Percentiles rank a stretch among this genome's conserved stretches.
phyloP scores from a whole-genome alignment of 345 rosid genomes.

The Melaleuca alternifolia region DNA sequence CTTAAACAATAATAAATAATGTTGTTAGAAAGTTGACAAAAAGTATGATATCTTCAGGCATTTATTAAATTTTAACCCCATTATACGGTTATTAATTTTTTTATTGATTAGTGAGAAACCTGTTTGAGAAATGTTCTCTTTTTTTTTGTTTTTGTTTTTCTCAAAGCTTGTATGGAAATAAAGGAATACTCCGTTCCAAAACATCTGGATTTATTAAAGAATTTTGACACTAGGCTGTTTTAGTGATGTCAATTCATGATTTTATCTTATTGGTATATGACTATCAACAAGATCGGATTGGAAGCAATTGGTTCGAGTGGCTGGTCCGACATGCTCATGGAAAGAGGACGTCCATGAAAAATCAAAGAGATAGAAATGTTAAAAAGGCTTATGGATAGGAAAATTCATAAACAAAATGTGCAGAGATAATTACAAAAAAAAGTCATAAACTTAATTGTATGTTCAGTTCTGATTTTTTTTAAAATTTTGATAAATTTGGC shows the following conservation, averaged over 20 bases:
- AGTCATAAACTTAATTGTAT: too few relatives aligned
- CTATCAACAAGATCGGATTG: background rate
- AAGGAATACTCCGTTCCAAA: background rate
- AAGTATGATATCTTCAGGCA: background rate
- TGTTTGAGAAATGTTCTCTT: background rate
- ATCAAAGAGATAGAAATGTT: too few relatives aligned
- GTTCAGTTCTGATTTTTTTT: too few relatives aligned
- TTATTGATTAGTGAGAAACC: background rate
- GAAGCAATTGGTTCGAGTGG: background rate
- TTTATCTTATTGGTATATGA: background rate
- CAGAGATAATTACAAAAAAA: too few relatives aligned
- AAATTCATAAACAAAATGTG: too few relatives aligned
- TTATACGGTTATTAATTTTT: background rate
- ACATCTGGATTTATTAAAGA: background rate
- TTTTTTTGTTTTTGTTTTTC: background rate
- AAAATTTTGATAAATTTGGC: too few relatives aligned
- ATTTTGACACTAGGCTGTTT: background rate
- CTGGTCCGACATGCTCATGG: background rate
- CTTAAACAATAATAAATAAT: too few relatives aligned
- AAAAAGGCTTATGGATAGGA: too few relatives aligned
- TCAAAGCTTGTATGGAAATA: background rate
- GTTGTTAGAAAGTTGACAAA: background rate
- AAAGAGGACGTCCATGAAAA: background rate
- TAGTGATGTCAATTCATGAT: background rate
- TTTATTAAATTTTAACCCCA: background rate